These are phyloP conservation scores for Candolleomyces aberdarensis DNA, from an alignment of 768 basidiomycete species.

Conservation along the genomic window DNA sequence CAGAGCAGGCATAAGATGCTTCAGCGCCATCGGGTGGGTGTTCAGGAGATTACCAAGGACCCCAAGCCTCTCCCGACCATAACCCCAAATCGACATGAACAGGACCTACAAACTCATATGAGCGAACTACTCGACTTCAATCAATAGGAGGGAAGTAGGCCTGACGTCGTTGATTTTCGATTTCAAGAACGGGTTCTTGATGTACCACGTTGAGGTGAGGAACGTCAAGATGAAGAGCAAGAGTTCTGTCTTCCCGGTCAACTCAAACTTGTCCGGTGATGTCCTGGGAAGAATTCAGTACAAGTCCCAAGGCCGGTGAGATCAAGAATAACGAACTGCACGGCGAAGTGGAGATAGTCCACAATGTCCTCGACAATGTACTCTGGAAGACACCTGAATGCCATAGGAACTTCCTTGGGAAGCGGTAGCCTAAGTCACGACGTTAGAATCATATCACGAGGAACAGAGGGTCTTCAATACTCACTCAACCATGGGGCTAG, in stretches of 20 bases:
- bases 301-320: neutral
- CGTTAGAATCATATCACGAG: too few relatives aligned
- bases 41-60: conserved; percentile 81
- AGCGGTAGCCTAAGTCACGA: conserved; percentile 64
- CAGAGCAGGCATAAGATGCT: conserved; percentile 86
- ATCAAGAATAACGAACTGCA: conserved; percentile 51
- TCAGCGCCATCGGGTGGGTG: conserved; percentile 78
- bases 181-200: conserved; percentile 98
- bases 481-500: conserved; percentile 63
- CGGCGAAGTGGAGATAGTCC: conserved; percentile 81
- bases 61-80: conserved; percentile 63
- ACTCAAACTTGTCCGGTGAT: conserved; percentile 76
- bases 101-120: conserved; percentile 46
- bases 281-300: conserved; percentile 30
- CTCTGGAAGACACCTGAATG: conserved; percentile 88
- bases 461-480: conserved; percentile 16
- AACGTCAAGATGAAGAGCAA: conserved; percentile 88
- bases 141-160: neutral
- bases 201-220: conserved; percentile 92
- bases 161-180: conserved; percentile 90
- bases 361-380: conserved; percentile 93
- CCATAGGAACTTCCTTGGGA: conserved; percentile 78
- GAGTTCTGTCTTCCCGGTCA: conserved; percentile 82
- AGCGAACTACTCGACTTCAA: conserved; percentile 45
- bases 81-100: conserved; percentile 69